Evolutionary conservation across 257 asterid species (phyloP), one percentile per base, ranked within the genome.

Genomic region (Solanum neorickii): DNA sequence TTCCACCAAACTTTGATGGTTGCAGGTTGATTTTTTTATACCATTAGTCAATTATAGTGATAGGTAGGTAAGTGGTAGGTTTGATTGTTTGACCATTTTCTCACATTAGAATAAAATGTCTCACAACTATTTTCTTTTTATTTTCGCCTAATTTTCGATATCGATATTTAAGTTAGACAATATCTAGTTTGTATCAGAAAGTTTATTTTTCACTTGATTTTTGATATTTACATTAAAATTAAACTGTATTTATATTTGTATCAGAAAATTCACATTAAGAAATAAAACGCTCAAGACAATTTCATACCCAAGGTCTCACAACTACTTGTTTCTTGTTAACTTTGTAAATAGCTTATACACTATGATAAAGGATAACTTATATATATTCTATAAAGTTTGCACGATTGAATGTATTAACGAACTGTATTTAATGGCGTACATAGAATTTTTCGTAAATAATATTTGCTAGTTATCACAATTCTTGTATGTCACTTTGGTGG

Each of bases 181-280:
- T 14, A 16, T 16, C 0, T 18, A 7, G 18, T 49, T 49, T 0
- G 0, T 2, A 2, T 6, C 0, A 15, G 0, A 41, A 41, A 8
- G 0, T 41, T 2, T 2, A 35, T 35, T 35, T 42, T 39, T 7
- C 0, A 7, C 42, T 8, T 39, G 8, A 39, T 39, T 39, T 15
- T 47, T 0, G 0, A 49, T 49, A 49, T 15, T 0, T 0, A 49
- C 0, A 2, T 49, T 49, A 49, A 16, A 49, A 2, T 14, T 15
- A 0, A 0, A 5, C 0, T 14, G 15, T 47, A 52, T 52, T 0
- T 18, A 6, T 0, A 52, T 47, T 47, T 3, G 0, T 6, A 2
- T 6, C 5, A 14, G 44, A 8, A 9, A 41, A 41, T 8, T 10
- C 3, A 41, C 10, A 41, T 41, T 41, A 2, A 49, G 1, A 20